Evolutionary conservation across 2,329 filamentous ascomycete genomes (phyloP).

Genomic region (Pyrenophora seminiperda): DNA sequence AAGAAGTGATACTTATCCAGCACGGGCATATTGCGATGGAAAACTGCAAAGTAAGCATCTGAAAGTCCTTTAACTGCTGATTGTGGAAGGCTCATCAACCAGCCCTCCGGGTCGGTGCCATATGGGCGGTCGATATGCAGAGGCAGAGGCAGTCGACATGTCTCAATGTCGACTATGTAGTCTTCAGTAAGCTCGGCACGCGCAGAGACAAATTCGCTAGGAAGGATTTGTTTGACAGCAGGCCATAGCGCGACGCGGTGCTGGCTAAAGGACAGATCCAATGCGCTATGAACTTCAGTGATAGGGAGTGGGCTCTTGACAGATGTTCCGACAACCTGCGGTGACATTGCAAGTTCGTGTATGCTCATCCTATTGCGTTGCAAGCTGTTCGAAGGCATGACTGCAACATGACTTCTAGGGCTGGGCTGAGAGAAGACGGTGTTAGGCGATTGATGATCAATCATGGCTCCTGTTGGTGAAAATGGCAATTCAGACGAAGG

Average conservation of each 20-base stretch:
- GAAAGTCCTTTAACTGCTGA: conserved; percentile 58
- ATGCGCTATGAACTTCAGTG: conserved; percentile 24
- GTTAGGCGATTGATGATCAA: conserved; percentile 36
- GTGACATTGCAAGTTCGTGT: conserved; percentile 34
- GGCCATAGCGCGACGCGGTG: conserved; percentile 58
- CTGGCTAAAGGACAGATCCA: conserved; percentile 57
- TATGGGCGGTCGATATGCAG: conserved; percentile 45
- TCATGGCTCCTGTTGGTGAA: conserved; percentile 16
- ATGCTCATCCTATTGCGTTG: conserved; percentile 27
- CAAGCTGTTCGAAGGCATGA: conserved; percentile 11
- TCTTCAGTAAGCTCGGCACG: conserved; percentile 52
- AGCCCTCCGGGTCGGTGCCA: conserved; percentile 43
- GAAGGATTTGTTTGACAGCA: conserved; percentile 53
- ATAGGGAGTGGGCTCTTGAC: conserved; percentile 28
- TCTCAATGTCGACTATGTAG: conserved; percentile 58
- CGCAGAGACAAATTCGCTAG: conserved; percentile 47
- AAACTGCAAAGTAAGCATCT: conserved; percentile 60
- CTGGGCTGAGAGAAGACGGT: conserved; percentile 38
- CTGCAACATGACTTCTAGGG: conserved; percentile 23
- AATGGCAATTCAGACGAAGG: conserved; percentile 9
- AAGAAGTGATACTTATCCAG: conserved; percentile 60
- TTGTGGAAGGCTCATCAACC: conserved; percentile 56
- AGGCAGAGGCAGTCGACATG: conserved; percentile 52
- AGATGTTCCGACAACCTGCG: conserved; percentile 34
- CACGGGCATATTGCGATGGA: conserved; percentile 59